Conservation (phyloP, 2,329 filamentous ascomycete species). For the Venturia effusa region DNA sequence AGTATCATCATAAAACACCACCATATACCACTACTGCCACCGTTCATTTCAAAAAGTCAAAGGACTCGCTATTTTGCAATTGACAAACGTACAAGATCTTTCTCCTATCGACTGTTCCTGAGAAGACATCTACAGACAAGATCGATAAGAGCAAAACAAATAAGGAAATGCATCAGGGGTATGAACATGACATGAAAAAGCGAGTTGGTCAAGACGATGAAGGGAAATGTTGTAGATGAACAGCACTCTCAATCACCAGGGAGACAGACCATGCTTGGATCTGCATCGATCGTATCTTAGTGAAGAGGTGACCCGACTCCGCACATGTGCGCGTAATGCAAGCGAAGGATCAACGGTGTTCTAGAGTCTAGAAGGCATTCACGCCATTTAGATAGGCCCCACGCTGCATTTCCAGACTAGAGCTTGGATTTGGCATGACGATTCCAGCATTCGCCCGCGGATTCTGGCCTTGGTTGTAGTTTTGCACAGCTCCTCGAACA, state of each 20-base stretch:
- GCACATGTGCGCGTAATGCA: not conserved
- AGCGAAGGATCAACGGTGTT: not conserved
- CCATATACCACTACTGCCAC: conserved; percentile 2
- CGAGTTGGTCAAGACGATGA: not conserved
- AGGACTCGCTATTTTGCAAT: conserved; percentile 3
- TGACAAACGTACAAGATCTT: not conserved
- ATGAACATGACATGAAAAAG: conserved; percentile 4
- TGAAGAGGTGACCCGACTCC: not conserved
- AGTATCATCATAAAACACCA: not conserved
- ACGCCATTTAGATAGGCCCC: conserved; percentile 5
- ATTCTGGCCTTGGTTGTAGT: not conserved
- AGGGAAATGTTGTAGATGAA: not conserved
- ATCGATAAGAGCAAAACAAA: not conserved
- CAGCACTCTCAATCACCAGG: not conserved
- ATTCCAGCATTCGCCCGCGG: not conserved
- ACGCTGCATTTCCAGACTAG: not conserved
- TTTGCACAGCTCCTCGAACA: not conserved
- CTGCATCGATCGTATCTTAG: not conserved
- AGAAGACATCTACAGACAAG: not conserved
- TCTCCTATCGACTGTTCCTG: not conserved
- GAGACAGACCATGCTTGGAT: not conserved
- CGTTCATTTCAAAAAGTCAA: not conserved
- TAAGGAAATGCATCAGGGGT: not conserved
- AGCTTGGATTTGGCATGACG: not conserved
- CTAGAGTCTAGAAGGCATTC: conserved; percentile 8